Evolutionary conservation across 352 stramenopile genomes (phyloP).

Genomic region (Globisporangium cylindrosporum): DNA sequence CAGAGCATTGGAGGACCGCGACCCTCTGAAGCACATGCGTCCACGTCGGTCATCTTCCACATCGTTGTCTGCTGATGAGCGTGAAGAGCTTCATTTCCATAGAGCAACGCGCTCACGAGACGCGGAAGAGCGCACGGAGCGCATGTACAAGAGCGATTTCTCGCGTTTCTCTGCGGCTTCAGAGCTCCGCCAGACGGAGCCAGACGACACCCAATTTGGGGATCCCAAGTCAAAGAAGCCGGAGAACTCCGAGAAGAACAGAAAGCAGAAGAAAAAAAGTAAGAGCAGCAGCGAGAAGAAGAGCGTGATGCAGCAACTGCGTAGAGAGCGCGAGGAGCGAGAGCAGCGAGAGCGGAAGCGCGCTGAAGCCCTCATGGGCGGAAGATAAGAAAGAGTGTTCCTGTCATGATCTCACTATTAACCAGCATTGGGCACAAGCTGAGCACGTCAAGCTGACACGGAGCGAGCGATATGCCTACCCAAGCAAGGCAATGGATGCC

Average conservation of each 20-base stretch:
- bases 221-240: conserved; percentile 1
- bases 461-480: no score
- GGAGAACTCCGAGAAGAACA: conserved; percentile 1
- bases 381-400: background rate
- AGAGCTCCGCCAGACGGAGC: conserved; percentile 1
- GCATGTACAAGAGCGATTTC: conserved; percentile 21
- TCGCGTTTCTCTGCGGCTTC: conserved; percentile 1
- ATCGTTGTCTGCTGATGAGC: background rate
- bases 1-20: conserved; percentile 32
- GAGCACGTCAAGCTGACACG: no score
- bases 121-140: conserved; percentile 12
- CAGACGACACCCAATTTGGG: background rate
- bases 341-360: conserved; percentile 27
- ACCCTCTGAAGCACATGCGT: conserved; percentile 45
- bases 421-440: no score
- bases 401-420: no score
- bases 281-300: conserved; percentile 19
- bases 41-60: conserved; percentile 15
- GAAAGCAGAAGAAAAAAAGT: background rate
- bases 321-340: conserved; percentile 39
- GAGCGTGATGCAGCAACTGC: conserved; percentile 30
- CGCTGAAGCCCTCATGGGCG: conserved; percentile 29
- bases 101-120: conserved; percentile 3
- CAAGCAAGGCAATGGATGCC: no score
- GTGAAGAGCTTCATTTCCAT: background rate